Evolutionary conservation across 768 basidiomycete species (phyloP).

Genomic region (Pisolithus orientalis): DNA sequence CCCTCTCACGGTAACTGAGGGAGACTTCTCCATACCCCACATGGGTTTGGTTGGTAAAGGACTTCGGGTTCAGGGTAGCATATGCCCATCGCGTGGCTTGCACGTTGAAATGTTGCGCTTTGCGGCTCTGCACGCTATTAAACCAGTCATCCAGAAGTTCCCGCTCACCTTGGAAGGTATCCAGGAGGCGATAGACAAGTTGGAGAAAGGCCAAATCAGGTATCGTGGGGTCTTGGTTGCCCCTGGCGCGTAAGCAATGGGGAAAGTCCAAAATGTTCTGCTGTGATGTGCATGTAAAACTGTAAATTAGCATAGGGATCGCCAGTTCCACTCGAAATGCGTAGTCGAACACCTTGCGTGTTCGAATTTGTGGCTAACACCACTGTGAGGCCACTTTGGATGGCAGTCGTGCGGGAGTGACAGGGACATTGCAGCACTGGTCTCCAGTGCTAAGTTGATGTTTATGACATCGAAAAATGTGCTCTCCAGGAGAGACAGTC

Average conservation of each 20-base stretch:
- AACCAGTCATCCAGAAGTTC: slow-evolving; percentile 27
- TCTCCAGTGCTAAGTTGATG: too few relatives aligned
- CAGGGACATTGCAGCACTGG: too few relatives aligned
- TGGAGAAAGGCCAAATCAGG: slow-evolving; percentile 22
- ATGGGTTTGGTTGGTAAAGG: slow-evolving; percentile 10
- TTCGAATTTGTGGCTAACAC: too few relatives aligned
- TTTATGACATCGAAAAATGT: too few relatives aligned
- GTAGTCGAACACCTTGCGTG: too few relatives aligned
- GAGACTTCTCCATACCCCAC: slow-evolving; percentile 18
- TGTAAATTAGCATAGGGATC: background rate
- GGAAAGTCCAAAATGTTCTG: background rate
- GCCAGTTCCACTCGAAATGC: too few relatives aligned
- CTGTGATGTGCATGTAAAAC: background rate
- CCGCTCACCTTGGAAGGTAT: slow-evolving; percentile 26
- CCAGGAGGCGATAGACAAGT: slow-evolving; percentile 19
- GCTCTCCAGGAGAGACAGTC: too few relatives aligned
- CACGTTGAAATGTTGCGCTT: slow-evolving; percentile 31
- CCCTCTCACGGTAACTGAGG: slow-evolving; percentile 20
- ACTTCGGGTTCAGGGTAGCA: slow-evolving; percentile 19
- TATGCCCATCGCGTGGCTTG: slow-evolving; percentile 18
- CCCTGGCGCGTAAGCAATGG: background rate
- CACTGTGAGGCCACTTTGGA: too few relatives aligned
- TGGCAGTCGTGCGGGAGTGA: too few relatives aligned
- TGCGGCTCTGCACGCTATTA: slow-evolving; percentile 23
- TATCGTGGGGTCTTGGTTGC: slow-evolving; percentile 27